Evolutionary conservation across 306 rosid genomes (phyloP).

Genomic region (Rosa lucieae): DNA sequence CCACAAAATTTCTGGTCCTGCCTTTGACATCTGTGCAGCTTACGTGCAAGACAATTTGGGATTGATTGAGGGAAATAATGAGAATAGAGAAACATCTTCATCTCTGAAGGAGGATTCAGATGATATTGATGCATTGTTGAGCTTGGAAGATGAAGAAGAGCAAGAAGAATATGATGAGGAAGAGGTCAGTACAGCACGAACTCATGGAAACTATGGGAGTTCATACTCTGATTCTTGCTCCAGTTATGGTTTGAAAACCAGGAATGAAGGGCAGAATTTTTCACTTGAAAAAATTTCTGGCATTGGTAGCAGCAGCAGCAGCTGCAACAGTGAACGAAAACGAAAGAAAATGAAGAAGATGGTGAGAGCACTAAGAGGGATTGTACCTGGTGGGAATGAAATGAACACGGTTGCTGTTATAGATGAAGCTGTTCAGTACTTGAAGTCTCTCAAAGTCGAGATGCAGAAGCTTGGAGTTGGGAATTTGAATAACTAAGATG

Average conservation of each 20-base stretch:
- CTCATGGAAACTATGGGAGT: constrained; percentile 50
- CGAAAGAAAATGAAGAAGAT: constrained; percentile 73
- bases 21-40: constrained; percentile 48
- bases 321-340: constrained; percentile 49
- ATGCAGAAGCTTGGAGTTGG: constrained; percentile 67
- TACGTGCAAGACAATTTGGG: constrained; percentile 45
- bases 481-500: constrained; percentile 34
- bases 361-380: constrained; percentile 70
- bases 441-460: constrained; percentile 89
- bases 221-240: constrained; percentile 63
- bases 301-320: constrained; percentile 30
- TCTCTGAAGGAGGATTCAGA: constrained; percentile 67
- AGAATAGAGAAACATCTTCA: constrained; percentile 55
- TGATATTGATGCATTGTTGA: constrained; percentile 86
- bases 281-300: constrained; percentile 40
- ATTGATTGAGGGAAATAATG: constrained; percentile 32
- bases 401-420: constrained; percentile 68
- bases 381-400: constrained; percentile 78
- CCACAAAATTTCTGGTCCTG: constrained; percentile 55
- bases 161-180: constrained; percentile 69
- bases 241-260: constrained; percentile 55
- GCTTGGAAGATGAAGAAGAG: constrained; percentile 78
- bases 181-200: constrained; percentile 90
- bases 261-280: constrained; percentile 46
- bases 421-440: constrained; percentile 88